A percentile compares a stretch with the other conserved stretches of the same genome.
Evolutionary conservation across 169 alveolate species (phyloP).

Genomic region (Plasmodium coatneyi): DNA sequence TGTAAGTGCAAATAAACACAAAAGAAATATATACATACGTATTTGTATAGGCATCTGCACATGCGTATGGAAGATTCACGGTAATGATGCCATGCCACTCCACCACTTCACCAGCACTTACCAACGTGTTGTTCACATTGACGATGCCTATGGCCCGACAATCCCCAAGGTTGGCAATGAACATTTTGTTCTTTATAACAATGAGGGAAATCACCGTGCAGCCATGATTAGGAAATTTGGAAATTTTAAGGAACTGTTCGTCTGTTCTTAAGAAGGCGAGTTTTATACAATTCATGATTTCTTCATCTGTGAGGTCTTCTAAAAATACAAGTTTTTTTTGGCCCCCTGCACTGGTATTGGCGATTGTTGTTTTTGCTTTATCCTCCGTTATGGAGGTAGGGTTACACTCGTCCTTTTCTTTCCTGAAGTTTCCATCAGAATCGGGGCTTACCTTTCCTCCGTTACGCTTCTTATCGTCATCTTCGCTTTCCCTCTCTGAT

Average conservation of each 20-base stretch:
- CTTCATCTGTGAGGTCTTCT: slow-evolving; percentile 64
- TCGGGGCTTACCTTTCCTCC: not conserved
- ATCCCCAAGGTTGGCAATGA: slow-evolving; percentile 64
- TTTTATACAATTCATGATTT: slow-evolving; percentile 53
- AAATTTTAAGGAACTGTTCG: slow-evolving; percentile 45
- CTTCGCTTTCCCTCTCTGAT: not conserved
- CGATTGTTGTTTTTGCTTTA: not conserved
- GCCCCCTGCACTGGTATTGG: not conserved
- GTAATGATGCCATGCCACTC: not conserved
- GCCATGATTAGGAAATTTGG: slow-evolving; percentile 70
- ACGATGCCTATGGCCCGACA: slow-evolving; percentile 74
- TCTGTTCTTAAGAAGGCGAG: slow-evolving; percentile 66
- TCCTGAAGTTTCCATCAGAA: not conserved
- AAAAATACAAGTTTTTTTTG: slow-evolving; percentile 18
- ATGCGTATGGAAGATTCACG: not conserved
- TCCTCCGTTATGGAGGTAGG: not conserved
- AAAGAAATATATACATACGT: not conserved
- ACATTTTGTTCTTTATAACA: slow-evolving; percentile 58
- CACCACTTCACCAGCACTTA: not conserved
- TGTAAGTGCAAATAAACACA: not conserved
- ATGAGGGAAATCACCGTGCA: slow-evolving; percentile 59
- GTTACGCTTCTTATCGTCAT: not conserved
- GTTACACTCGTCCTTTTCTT: not conserved
- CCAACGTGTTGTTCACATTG: slow-evolving; percentile 33
- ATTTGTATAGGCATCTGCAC: not conserved